Base-by-base conservation (phyloP, 2,329 filamentous ascomycete species). In the Exophiala dermatitidis region DNA sequence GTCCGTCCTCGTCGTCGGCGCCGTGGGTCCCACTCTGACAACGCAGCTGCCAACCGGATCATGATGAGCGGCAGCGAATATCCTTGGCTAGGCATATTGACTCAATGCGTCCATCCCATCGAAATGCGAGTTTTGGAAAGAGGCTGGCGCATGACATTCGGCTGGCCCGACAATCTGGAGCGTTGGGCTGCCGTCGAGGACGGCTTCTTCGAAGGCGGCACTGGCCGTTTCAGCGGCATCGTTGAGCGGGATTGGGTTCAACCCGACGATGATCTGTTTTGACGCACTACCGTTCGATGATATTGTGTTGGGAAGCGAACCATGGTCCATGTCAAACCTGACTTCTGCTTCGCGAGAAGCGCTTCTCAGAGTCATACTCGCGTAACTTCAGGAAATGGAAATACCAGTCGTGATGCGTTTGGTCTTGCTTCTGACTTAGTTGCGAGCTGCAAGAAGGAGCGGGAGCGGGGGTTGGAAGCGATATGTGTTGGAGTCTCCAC, bases 151-250 rank as follows among this genome's bases (percentile, higher is more conserved):
- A 60, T 67, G 62, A 55, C 32, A 8, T 60, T 64, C 36, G 65
- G 65, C 3, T 65, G 63, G 64, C 53, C 49, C 3, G 50, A 63
- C 31, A 53, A 57, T 34, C 34, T 58, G 43, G 56, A 46, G 9
- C 50, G 60, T 5, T 63, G 54, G 60, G 62, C 59, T 26, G 57
- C 59, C 1, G 52, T 58, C 30, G 62, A 66, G 47, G 66, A 67
- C 58, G 64, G 64, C 4, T 62, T 63, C 41, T 59, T 55, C 29
- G 58, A 62, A 46, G 65, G 66, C 5, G 66, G 66, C 7, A 64
- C 60, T 5, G 66, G 66, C 10, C 54, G 66, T 10, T 68, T 68
- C 53, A 58, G 56, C 36, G 65, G 66, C 7, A 45, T 56, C 5
- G 48, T 64, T 32, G 42, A 50, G 26, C 50, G 50, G 49, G 46